Conservation (phyloP, 1,139 yeast species). For the Entelexis sorbosivorans region DNA sequence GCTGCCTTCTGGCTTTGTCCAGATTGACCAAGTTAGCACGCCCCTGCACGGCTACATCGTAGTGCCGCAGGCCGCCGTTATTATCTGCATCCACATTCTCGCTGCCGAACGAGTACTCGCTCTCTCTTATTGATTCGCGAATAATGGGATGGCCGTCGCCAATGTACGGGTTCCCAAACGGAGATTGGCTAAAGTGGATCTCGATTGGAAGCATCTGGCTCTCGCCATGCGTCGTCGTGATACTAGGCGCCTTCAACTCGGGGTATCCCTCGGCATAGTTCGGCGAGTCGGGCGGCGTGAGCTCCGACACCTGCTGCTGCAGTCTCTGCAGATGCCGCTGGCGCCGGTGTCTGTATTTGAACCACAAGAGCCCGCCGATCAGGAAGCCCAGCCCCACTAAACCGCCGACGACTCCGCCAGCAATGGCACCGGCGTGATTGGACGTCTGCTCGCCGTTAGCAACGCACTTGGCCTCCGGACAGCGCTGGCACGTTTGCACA, state of each 20-base stretch:
- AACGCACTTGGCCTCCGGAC: conserved; percentile 19
- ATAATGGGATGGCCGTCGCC: conserved; percentile 3
- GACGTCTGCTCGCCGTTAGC: neutral
- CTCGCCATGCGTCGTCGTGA: conserved; percentile 3
- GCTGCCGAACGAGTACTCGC: conserved; percentile 15
- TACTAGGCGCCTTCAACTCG: conserved; percentile 12
- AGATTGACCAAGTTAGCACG: conserved; percentile 14
- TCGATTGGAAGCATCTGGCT: conserved; percentile 2
- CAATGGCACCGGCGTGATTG: conserved; percentile 29
- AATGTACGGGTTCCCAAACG: conserved; percentile 2
- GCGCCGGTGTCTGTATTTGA: conserved; percentile 17
- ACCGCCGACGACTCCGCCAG: conserved; percentile 35
- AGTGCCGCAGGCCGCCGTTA: conserved; percentile 14
- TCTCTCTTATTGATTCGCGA: conserved; percentile 16
- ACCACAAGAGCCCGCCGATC: conserved; percentile 27
- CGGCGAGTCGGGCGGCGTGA: conserved; percentile 10
- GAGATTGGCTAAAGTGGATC: neutral
- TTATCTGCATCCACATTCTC: conserved; percentile 5
- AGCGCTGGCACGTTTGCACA: conserved; percentile 26
- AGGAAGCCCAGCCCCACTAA: conserved; percentile 27
- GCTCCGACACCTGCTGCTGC: conserved; percentile 6
- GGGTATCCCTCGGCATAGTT: neutral
- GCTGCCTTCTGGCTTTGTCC: neutral
- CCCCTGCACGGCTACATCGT: conserved; percentile 19
- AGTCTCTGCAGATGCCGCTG: conserved; percentile 10